Conservation (phyloP, 2,329 filamentous ascomycete genomes). For the Sarocladiaceae sp. region DNA sequence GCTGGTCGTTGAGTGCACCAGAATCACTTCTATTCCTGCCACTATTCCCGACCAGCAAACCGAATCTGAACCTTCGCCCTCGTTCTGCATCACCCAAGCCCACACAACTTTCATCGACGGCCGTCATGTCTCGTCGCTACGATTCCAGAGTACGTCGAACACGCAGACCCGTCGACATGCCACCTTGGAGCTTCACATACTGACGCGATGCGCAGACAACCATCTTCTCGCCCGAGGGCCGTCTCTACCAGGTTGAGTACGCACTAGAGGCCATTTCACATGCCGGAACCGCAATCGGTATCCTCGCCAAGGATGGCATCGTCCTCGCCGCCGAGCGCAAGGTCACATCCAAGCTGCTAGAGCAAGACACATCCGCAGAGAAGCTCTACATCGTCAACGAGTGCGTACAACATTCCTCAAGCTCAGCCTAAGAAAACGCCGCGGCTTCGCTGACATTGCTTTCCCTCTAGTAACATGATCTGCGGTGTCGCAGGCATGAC, state of each 20-base stretch:
- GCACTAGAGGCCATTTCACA: slow-evolving; percentile 98
- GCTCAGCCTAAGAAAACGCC: background rate
- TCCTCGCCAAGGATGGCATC: slow-evolving; percentile 96
- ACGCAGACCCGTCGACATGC: background rate
- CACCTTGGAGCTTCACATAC: background rate
- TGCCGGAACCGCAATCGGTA: slow-evolving; percentile 92
- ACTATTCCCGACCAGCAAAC: background rate
- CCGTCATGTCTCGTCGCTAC: slow-evolving; percentile 88
- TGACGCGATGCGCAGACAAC: slow-evolving; percentile 62
- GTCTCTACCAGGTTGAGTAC: slow-evolving; percentile 99
- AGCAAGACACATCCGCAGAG: slow-evolving; percentile 99
- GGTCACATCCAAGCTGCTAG: slow-evolving; percentile 96
- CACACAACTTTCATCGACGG: slow-evolving; percentile 6
- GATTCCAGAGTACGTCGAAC: slow-evolving; percentile 76
- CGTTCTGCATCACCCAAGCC: slow-evolving; percentile 2
- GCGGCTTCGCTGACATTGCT: slow-evolving; percentile 11
- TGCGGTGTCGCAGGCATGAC: slow-evolving; percentile 99
- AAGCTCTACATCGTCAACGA: slow-evolving; percentile 99
- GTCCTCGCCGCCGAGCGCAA: slow-evolving; percentile 97
- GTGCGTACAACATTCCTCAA: slow-evolving; percentile 44
- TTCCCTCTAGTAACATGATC: slow-evolving; percentile 83
- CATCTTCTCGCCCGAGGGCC: slow-evolving; percentile 98
- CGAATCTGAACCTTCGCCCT: too few species aligned
- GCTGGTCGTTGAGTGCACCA: too few species aligned
- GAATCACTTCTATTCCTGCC: background rate